Evolutionary conservation across 192 early-diverging fungal species (phyloP), one percentile per base, ranked within the genome.

Genomic region (Backusella luteola): DNA sequence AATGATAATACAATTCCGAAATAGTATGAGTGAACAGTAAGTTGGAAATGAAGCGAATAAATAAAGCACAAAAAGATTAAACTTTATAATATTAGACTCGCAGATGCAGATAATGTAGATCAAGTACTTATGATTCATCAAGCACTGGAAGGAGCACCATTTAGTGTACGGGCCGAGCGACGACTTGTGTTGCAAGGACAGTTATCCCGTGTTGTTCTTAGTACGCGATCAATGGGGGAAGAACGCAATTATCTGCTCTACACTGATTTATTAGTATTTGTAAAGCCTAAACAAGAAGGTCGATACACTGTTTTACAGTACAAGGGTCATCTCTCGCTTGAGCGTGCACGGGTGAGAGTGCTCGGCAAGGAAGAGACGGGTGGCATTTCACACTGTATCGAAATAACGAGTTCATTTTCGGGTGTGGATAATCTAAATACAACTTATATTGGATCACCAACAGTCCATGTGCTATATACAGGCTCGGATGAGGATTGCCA

Each of bases 41-140:
- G 56, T 63, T 63, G 26, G 8, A 63, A 32, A 4, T 29, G 23
- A 23, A 11, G 7, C 0, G 8, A 56, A 44, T 49, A 7, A 63
- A 9, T 14, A 56, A 32, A 29, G 21, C 3, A 29, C 12, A 23
- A 29, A 63, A 56, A 59, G 7, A n/a, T 32, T 4, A 59, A 12
- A 26, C 3, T n/a, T 52, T 7, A 4, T 3, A 34, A 29, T 44
- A 17, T 5, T 26, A 82, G 77, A 69, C 3, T 78, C 0, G 44
- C 36, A 32, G 41, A 78, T 52, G 63, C 72, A 19, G 63, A 73
- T 69, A 78, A 78, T 38, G 46, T 82, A 26, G 74, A 75, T 49
- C 77, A 78, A 29, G 74, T 82, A 19, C 52, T 74, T 4, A 56
- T 74, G 59, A 66, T 82, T n/a, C 76, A 82, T 19, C 52, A 75